Evolutionary conservation across 495 filamentous ascomycete genomes (phyloP).

Genomic region (Neurospora sp.): DNA sequence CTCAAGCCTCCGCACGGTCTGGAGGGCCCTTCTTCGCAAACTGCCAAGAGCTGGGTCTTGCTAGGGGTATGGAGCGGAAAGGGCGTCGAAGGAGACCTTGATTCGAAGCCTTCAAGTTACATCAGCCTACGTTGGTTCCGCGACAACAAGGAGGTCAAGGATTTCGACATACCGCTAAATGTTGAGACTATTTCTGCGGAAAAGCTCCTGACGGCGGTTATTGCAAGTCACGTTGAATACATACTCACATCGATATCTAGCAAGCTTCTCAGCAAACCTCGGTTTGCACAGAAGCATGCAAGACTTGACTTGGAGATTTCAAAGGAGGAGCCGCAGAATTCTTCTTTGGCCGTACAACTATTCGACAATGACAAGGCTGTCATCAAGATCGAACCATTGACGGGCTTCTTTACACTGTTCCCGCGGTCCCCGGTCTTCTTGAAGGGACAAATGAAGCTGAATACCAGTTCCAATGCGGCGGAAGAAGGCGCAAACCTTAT

Average conservation of each 20-base stretch:
- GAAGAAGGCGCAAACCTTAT: constrained; percentile 44
- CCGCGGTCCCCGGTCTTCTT: constrained; percentile 31
- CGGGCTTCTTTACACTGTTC: constrained; percentile 44
- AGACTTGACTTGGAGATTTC: constrained; percentile 45
- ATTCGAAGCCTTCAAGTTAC: constrained; percentile 30
- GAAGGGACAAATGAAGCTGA: constrained; percentile 40
- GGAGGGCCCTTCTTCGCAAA: constrained; percentile 24
- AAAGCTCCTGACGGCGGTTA: constrained; percentile 56
- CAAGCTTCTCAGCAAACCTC: constrained; percentile 41
- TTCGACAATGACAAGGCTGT: constrained; percentile 44
- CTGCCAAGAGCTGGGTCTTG: constrained; percentile 78
- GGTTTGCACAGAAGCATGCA: constrained; percentile 47
- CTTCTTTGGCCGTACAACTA: constrained; percentile 55
- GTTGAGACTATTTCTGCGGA: constrained; percentile 59
- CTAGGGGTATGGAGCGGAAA: constrained; percentile 65
- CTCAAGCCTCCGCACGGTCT: constrained; percentile 34
- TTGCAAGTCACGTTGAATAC: constrained; percentile 61
- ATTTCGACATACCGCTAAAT: constrained; percentile 54
- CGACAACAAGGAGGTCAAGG: constrained; percentile 60
- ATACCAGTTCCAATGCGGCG: constrained; percentile 39
- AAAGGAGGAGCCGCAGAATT: constrained; percentile 51
- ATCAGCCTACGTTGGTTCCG: constrained; percentile 78
- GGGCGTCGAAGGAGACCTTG: constrained; percentile 21
- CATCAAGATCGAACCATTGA: constrained; percentile 59
- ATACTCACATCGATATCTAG: constrained; percentile 51